Conservation (phyloP, 768 basidiomycete species). For the Russula sp. region DNA sequence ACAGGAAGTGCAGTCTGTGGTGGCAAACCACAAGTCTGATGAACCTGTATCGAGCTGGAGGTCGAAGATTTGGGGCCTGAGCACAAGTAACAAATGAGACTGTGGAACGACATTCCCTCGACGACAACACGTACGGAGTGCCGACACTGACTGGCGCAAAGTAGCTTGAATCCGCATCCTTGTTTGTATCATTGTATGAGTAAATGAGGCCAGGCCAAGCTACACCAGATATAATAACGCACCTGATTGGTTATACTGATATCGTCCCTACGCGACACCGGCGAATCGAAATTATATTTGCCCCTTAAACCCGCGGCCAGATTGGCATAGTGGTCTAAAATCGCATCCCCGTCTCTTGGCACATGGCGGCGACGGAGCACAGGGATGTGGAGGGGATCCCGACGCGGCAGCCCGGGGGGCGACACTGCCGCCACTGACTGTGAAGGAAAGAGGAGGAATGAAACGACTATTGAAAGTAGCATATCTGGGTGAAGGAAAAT, state of each 20-base stretch:
- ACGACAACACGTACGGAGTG: slow-evolving; percentile 37
- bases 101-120: neutral
- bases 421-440: slow-evolving; percentile 30
- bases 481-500: neutral
- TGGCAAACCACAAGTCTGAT: slow-evolving; percentile 84
- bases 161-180: slow-evolving; percentile 55
- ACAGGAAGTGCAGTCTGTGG: slow-evolving; percentile 43
- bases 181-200: neutral
- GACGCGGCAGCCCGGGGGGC: slow-evolving; percentile 28
- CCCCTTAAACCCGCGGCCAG: slow-evolving; percentile 14
- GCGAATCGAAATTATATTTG: slow-evolving; percentile 41
- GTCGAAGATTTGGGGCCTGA: slow-evolving; percentile 60
- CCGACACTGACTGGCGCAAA: slow-evolving; percentile 50
- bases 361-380: slow-evolving; percentile 35
- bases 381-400: slow-evolving; percentile 36
- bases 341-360: neutral
- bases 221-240: slow-evolving; percentile 14
- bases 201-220: neutral
- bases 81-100: neutral
- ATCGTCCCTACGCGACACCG: slow-evolving; percentile 33
- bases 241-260: slow-evolving; percentile 51
- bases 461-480: slow-evolving; percentile 22
- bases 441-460: slow-evolving; percentile 30
- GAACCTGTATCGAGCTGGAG: slow-evolving; percentile 91
- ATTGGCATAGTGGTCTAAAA: neutral